Conservation (phyloP, 2,329 filamentous ascomycete species). For the Exophiala alcalophila region DNA sequence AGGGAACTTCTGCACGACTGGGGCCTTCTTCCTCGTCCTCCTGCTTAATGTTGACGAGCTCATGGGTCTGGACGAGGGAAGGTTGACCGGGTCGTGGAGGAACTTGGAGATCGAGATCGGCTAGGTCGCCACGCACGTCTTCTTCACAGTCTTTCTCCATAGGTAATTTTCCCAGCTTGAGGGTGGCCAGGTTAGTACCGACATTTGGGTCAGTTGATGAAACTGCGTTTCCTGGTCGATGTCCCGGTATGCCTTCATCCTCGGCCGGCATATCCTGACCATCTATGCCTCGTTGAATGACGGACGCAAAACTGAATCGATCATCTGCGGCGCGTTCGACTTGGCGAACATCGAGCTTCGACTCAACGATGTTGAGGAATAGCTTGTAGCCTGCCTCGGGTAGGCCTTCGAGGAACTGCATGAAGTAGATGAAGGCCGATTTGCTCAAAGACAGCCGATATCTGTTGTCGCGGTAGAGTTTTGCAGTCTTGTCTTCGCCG, state of each 20-base stretch:
- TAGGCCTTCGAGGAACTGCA: constrained; percentile 87
- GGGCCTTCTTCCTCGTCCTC: constrained; percentile 86
- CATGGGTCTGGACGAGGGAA: constrained; percentile 82
- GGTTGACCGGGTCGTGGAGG: constrained; percentile 68
- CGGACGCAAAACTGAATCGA: constrained; percentile 57
- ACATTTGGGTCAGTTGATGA: constrained; percentile 56
- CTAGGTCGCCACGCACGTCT: constrained; percentile 82
- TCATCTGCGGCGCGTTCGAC: constrained; percentile 59
- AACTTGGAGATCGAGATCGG: constrained; percentile 76
- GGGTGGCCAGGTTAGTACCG: constrained; percentile 55
- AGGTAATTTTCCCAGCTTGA: constrained; percentile 77
- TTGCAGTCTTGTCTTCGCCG: constrained; percentile 70
- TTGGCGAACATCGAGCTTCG: constrained; percentile 57
- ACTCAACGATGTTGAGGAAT: constrained; percentile 69
- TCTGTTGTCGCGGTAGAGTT: constrained; percentile 79
- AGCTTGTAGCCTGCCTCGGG: constrained; percentile 74
- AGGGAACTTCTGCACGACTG: constrained; percentile 72
- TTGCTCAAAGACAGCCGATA: constrained; percentile 88
- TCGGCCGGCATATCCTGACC: constrained; percentile 60
- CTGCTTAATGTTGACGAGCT: constrained; percentile 73
- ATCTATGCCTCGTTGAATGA: constrained; percentile 55
- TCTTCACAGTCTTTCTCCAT: constrained; percentile 79
- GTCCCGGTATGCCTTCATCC: constrained; percentile 67
- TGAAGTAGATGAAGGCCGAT: constrained; percentile 75
- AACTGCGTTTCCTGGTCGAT: constrained; percentile 63